Base-by-base conservation (phyloP, 2,329 filamentous ascomycete genomes). In the Penicillium sp. region DNA sequence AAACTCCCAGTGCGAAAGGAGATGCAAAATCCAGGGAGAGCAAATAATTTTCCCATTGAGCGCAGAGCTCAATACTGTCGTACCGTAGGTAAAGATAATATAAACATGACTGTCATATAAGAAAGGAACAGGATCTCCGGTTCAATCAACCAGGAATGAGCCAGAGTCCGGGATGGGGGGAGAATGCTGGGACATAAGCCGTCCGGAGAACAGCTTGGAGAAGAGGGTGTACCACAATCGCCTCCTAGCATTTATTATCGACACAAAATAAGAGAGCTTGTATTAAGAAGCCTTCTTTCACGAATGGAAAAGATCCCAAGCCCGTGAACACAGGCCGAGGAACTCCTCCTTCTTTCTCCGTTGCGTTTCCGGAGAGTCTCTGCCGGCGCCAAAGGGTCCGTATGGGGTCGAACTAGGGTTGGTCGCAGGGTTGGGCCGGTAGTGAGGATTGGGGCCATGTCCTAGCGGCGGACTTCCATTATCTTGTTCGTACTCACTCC, bases 251-350 rank as follows among this genome's bases (percentile, higher is more conserved):
- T 15, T 41, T 7, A 41, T 41, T 26, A 26, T 27, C 37, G 23
- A 41, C 37, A 27, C 21, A 24, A 7, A 39, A 21, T 15, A 21
- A 36, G 33, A 36, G 18, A 39, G 7, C 4, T n/a, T 29, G 21
- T 20, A 21, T 46, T 29, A 10, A 15, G 20, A 20, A 37, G n/a
- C 3, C 3, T 9, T 15, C 23, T 9, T 40, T 84, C 76, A 97
- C 56, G 91, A 96, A 78, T 97, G 94, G 74, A 97, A 96, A 23
- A 99, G 75, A 76, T 99, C 94, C 94, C 94, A 99, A 7, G 94
- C 94, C 66, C 90, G 82, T 61, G 90, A 86, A 70, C 93, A 97
- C 43, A 97, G 77, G 49, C 83, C 80, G 58, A 99, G 78, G 68
- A 99, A 99, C 70, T 96, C 91, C 36, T 96, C 91, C 69, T 91